A percentile compares a stretch with the other conserved stretches of the same genome.
These are phyloP conservation scores for Colletotrichum sp. DNA, from an alignment of 2,329 filamentous ascomycete genomes.

Conservation along the genomic window DNA sequence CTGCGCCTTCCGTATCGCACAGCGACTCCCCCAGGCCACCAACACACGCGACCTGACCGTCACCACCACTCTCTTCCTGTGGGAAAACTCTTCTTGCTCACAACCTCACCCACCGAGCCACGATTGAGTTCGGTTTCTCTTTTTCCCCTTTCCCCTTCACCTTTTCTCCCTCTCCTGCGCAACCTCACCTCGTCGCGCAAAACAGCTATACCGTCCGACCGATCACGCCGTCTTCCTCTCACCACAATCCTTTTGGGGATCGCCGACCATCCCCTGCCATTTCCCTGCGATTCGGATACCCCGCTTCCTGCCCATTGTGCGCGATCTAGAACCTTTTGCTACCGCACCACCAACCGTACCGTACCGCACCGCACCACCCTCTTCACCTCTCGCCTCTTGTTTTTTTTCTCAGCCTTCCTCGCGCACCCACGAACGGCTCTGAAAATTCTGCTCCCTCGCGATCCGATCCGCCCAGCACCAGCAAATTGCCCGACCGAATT, in stretches of 20 bases:
- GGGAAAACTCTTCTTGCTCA: conserved; percentile 21
- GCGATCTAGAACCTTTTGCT: conserved; percentile 27
- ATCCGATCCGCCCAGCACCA: background rate
- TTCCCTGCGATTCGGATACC: conserved; percentile 24
- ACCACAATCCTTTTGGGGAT: conserved; percentile 17
- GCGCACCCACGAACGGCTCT: conserved; percentile 16
- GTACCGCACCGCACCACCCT: conserved; percentile 1
- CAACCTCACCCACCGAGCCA: conserved; percentile 14
- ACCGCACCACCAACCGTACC: conserved; percentile 16
- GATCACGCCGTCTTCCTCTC: background rate
- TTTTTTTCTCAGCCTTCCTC: conserved; percentile 11
- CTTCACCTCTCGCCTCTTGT: conserved; percentile 1
- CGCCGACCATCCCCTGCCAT: conserved; percentile 20
- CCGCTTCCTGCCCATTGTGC: conserved; percentile 26
- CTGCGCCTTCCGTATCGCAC: conserved; percentile 9
- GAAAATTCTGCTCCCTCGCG: background rate
- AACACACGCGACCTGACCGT: conserved; percentile 21
- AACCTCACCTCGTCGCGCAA: conserved; percentile 7
- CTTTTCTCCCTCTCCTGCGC: background rate
- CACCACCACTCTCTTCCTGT: background rate
- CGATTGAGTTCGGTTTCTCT: conserved; percentile 9
- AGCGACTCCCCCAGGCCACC: background rate
- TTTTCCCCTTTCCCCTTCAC: background rate
- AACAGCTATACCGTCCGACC: background rate
- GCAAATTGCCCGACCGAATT: conserved; percentile 8